Percentiles rank a stretch among this genome's conserved stretches.
phyloP scores from a whole-genome alignment of 2,329 filamentous ascomycete genomes.

The Ramichloridium luteum region DNA sequence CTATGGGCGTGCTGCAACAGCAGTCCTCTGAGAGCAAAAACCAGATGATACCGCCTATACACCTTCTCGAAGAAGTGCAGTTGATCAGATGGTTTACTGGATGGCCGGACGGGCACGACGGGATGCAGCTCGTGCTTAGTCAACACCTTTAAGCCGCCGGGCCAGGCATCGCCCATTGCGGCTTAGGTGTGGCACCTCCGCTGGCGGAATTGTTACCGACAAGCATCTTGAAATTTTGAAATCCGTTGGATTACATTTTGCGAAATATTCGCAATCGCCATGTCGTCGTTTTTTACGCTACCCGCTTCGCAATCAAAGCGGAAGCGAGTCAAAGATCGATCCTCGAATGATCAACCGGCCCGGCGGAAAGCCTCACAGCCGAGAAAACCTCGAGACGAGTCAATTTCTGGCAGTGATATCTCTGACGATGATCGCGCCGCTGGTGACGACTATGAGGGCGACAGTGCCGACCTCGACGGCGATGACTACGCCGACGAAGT shows the following conservation, averaged over 20 bases:
- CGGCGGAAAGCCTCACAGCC: constrained; percentile 31
- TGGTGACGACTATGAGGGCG: constrained; percentile 26
- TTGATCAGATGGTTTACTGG: too few species aligned
- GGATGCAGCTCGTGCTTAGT: too few species aligned
- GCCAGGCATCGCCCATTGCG: too few species aligned
- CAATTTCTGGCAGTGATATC: constrained; percentile 74
- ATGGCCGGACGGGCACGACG: too few species aligned
- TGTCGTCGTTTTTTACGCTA: constrained; percentile 94
- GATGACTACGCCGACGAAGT: constrained; percentile 77
- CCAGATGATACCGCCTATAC: too few species aligned
- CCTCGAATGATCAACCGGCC: constrained; percentile 38
- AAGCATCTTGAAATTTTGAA: constrained; percentile 2
- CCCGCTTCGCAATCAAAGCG: constrained; percentile 82
- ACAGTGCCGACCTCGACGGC: constrained; percentile 36
- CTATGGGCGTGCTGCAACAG: too few species aligned
- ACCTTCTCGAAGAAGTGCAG: too few species aligned
- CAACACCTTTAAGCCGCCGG: too few species aligned
- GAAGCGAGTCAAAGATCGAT: constrained; percentile 53
- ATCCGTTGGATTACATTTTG: neutral
- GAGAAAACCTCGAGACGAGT: constrained; percentile 52
- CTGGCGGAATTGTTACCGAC: too few species aligned
- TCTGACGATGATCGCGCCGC: constrained; percentile 47
- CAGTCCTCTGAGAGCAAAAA: too few species aligned
- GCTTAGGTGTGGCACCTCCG: too few species aligned
- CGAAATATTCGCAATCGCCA: constrained; percentile 28